phyloP scores from a whole-genome alignment of 78 protist genomes.

The Guillardia theta region DNA sequence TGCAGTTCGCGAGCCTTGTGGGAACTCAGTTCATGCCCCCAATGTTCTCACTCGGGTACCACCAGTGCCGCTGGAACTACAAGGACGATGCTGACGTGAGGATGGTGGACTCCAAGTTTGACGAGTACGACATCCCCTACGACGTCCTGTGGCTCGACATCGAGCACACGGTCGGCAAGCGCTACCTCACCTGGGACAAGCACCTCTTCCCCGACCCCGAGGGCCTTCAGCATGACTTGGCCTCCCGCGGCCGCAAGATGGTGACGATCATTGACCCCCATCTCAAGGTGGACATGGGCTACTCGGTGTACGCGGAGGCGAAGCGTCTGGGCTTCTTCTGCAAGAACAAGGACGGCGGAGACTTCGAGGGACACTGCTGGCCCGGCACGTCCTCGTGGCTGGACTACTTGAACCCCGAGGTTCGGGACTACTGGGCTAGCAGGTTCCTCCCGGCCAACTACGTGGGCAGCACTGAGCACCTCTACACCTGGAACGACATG shows the following conservation, averaged over 20 bases:
- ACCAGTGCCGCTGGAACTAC: constrained; percentile 98
- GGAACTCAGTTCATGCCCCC: constrained; percentile 35
- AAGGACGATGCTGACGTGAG: constrained; percentile 54
- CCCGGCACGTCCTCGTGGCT: constrained; percentile 87
- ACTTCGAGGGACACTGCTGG: constrained; percentile 98
- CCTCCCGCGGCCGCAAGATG: constrained; percentile 71
- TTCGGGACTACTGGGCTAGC: constrained; percentile 87
- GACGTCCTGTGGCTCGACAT: constrained; percentile 99
- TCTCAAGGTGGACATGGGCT: constrained; percentile 78
- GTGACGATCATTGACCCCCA: constrained; percentile 98
- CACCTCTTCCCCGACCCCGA: constrained; percentile 77
- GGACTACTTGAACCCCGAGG: constrained; percentile 74
- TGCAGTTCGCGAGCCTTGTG: neutral
- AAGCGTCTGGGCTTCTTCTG: constrained; percentile 66
- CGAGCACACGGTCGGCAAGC: constrained; percentile 96
- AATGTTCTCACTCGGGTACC: neutral
- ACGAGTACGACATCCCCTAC: constrained; percentile 87
- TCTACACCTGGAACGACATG: constrained; percentile 98
- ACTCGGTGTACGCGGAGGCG: constrained; percentile 85
- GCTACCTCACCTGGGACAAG: constrained; percentile 92
- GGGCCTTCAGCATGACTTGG: constrained; percentile 71
- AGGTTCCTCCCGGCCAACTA: constrained; percentile 72
- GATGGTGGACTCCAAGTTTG: constrained; percentile 61
- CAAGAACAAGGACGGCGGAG: constrained; percentile 72
- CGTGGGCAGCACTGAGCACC: constrained; percentile 72